phyloP scores from a whole-genome alignment of 2,329 filamentous ascomycete species.

The Penicillium sp. region DNA sequence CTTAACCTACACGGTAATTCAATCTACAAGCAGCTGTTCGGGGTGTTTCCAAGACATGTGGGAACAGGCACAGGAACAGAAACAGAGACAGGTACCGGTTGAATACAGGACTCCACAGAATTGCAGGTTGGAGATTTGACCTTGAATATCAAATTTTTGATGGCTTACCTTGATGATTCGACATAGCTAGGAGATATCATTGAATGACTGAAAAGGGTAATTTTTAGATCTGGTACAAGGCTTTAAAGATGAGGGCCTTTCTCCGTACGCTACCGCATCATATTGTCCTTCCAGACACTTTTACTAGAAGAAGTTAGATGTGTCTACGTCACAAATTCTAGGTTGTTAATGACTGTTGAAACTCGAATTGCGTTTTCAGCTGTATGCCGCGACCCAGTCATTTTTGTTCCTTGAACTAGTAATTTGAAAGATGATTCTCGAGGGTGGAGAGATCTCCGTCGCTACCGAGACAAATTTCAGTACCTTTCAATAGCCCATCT shows the following conservation, averaged over 20 bases:
- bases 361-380: slow-evolving; percentile 17
- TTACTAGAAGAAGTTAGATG: slow-evolving; percentile 1
- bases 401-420: slow-evolving; percentile 20
- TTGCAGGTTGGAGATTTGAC: neutral
- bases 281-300: neutral
- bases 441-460: slow-evolving; percentile 14
- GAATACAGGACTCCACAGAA: neutral
- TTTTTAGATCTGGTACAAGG: too few relatives aligned
- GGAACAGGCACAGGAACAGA: neutral
- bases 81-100: too few relatives aligned
- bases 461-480: slow-evolving; percentile 1
- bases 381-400: slow-evolving; percentile 27
- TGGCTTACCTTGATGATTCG: too few relatives aligned
- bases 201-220: too few relatives aligned
- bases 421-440: slow-evolving; percentile 21
- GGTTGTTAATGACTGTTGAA: slow-evolving; percentile 7
- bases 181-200: too few relatives aligned
- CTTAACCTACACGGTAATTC: neutral
- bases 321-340: slow-evolving; percentile 1
- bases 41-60: neutral
- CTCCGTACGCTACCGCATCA: too few relatives aligned
- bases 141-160: neutral
- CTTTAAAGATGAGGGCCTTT: too few relatives aligned
- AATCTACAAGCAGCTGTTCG: neutral
- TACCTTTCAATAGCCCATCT: neutral